These are phyloP conservation scores for Alternaria sp. DNA, from an alignment of 2,329 filamentous ascomycete genomes.

Conservation along the genomic window DNA sequence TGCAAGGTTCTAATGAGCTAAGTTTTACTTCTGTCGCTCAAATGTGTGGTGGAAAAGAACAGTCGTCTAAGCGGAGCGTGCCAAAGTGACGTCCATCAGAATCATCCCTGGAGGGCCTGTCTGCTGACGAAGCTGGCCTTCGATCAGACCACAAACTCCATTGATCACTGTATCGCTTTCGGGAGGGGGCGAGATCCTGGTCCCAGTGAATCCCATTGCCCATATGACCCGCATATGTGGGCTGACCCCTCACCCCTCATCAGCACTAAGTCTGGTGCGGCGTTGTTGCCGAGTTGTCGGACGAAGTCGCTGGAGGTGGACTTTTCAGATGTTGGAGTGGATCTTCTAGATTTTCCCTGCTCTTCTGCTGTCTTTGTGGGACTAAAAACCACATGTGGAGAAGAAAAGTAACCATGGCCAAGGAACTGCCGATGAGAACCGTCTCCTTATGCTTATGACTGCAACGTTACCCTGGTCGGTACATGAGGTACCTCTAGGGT, in stretches of 20 bases:
- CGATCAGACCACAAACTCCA: not conserved
- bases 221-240: constrained; percentile 21
- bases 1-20: too few species aligned
- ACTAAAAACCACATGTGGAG: not conserved
- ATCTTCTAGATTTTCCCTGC: not conserved
- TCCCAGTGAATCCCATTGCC: not conserved
- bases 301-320: not conserved
- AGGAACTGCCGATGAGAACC: not conserved
- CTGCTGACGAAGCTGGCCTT: constrained; percentile 2
- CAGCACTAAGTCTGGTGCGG: constrained; percentile 7
- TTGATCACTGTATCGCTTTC: constrained; percentile 5
- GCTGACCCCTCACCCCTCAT: constrained; percentile 18
- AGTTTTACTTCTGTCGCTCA: not conserved
- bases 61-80: not conserved
- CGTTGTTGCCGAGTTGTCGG: not conserved
- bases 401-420: constrained; percentile 3
- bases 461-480: constrained; percentile 12
- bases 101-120: not conserved
- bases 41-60: not conserved
- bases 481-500: constrained; percentile 9
- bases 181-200: constrained; percentile 14
- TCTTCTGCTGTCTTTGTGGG: constrained; percentile 3
- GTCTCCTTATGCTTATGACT: constrained; percentile 1
- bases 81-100: constrained; percentile 2
- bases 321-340: not conserved